Base-by-base conservation (phyloP, 495 filamentous ascomycete species). In the Cladorrhinum samala region DNA sequence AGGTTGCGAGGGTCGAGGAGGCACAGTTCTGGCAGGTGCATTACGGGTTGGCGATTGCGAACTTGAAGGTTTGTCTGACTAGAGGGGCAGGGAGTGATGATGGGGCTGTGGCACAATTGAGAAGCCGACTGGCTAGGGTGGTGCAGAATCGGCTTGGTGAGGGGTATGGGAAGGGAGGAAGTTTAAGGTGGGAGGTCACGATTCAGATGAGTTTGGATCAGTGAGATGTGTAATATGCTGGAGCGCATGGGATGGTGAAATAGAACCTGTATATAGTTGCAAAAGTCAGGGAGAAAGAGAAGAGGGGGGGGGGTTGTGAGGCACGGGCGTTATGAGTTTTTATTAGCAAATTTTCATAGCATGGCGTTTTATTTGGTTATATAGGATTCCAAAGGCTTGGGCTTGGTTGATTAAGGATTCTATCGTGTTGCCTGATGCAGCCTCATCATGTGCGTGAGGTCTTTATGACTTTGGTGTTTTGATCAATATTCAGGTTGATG, bases 11-110 rank as follows among this genome's bases (percentile, higher is more conserved):
- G 1, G 81, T 98, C 47, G 88, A 94, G 49, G 92, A 96, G 63
- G 91, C 90, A 1, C 79, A 87, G 61, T 95, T 98, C 71, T 98
- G 93, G 93, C 93, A 98, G 73, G 94, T 96, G 17, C 93, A 98
- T 69, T 95, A 97, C 65, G 91, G 93, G 2, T 74, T 96, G 37
- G 93, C 88, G 63, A 95, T 96, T 87, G 93, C 93, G 11, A 96
- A 92, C 58, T 62, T 98, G 55, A 95, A 92, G 71, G 62, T 98
- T 14, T 76, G 84, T 25, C 79, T 91, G 1, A 69, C 39, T 9
- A 48, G 40, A 19, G 40, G 56, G 40, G 79, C 79, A 13, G 65
- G 69, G 24, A 61, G 41, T 51, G 82, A 83, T 17, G 87, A 88
- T 45, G 80, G 84, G 4, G 77, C 79, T n/a, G 68, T 90, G 40